Conservation (phyloP, 768 basidiomycete species). For the Leccinum imitatum region DNA sequence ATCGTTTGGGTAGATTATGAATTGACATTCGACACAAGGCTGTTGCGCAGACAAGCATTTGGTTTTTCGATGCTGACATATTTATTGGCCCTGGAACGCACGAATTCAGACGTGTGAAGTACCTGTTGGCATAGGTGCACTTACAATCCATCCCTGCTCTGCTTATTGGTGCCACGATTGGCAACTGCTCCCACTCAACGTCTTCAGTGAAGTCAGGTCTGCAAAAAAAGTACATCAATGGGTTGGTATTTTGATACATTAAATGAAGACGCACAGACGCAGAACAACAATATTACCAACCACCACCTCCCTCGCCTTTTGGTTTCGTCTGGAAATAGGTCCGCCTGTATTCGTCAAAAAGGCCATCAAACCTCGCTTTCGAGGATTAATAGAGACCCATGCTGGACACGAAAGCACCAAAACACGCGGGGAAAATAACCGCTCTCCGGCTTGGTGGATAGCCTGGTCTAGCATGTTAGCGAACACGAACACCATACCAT, state of each 20-base stretch:
- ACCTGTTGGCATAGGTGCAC: slow-evolving; percentile 15
- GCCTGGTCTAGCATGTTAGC: slow-evolving; percentile 17
- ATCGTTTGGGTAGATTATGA: slow-evolving; percentile 44
- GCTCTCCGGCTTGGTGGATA: slow-evolving; percentile 31
- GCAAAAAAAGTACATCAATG: neutral
- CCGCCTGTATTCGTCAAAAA: slow-evolving; percentile 52
- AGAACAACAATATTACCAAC: slow-evolving; percentile 53
- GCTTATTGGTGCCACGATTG: slow-evolving; percentile 44
- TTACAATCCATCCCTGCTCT: slow-evolving; percentile 52
- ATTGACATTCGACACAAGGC: slow-evolving; percentile 46
- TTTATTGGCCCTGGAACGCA: slow-evolving; percentile 53
- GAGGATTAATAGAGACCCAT: slow-evolving; percentile 26
- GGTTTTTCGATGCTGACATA: slow-evolving; percentile 58
- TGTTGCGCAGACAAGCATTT: slow-evolving; percentile 51
- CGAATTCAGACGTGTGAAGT: neutral
- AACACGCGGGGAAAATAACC: slow-evolving; percentile 44
- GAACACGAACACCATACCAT: neutral
- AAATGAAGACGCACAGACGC: slow-evolving; percentile 43
- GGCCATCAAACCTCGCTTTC: slow-evolving; percentile 41
- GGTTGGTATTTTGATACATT: neutral
- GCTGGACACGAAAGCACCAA: slow-evolving; percentile 46
- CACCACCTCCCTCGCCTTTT: slow-evolving; percentile 37
- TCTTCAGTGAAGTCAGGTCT: slow-evolving; percentile 57
- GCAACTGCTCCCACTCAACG: slow-evolving; percentile 47
- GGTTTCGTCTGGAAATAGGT: slow-evolving; percentile 31